Conservation (phyloP, 495 filamentous ascomycete species). For the Daldinia childiae region DNA sequence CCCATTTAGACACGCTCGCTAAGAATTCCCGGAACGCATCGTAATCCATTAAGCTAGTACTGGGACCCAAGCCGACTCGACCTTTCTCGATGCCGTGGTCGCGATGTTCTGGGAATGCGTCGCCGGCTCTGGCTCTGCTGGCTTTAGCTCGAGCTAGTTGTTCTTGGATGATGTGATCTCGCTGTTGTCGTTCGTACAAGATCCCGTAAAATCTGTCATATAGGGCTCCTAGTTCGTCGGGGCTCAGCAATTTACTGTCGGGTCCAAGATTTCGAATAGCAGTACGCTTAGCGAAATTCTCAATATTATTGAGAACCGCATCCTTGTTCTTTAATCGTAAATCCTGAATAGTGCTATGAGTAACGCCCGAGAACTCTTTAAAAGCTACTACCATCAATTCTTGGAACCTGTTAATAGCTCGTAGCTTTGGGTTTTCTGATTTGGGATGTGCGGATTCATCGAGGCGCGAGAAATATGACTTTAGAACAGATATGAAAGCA, state of each 20-base stretch:
- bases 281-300: slow-evolving; percentile 95
- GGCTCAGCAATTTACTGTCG: slow-evolving; percentile 87
- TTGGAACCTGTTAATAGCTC: slow-evolving; percentile 94
- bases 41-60: slow-evolving; percentile 92
- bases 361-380: slow-evolving; percentile 96
- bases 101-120: slow-evolving; percentile 52
- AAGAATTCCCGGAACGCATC: slow-evolving; percentile 94
- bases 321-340: slow-evolving; percentile 92
- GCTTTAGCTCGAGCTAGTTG: slow-evolving; percentile 69
- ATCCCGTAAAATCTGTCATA: slow-evolving; percentile 94
- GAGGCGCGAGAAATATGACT: slow-evolving; percentile 90
- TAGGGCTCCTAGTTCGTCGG: slow-evolving; percentile 84
- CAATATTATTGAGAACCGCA: slow-evolving; percentile 87
- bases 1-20: slow-evolving; percentile 88
- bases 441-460: slow-evolving; percentile 96
- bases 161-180: slow-evolving; percentile 79
- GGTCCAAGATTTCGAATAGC: slow-evolving; percentile 95
- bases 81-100: slow-evolving; percentile 71
- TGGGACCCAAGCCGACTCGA: slow-evolving; percentile 88
- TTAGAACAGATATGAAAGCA: slow-evolving; percentile 94
- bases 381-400: slow-evolving; percentile 99
- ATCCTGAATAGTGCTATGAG: slow-evolving; percentile 88
- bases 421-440: slow-evolving; percentile 90
- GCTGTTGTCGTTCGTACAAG: slow-evolving; percentile 88
- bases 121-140: slow-evolving; percentile 63